A percentile compares a stretch with the other conserved stretches of the same genome.
phyloP scores from a whole-genome alignment of 2,329 filamentous ascomycete genomes.

The Aspergillus spinulosporus region DNA sequence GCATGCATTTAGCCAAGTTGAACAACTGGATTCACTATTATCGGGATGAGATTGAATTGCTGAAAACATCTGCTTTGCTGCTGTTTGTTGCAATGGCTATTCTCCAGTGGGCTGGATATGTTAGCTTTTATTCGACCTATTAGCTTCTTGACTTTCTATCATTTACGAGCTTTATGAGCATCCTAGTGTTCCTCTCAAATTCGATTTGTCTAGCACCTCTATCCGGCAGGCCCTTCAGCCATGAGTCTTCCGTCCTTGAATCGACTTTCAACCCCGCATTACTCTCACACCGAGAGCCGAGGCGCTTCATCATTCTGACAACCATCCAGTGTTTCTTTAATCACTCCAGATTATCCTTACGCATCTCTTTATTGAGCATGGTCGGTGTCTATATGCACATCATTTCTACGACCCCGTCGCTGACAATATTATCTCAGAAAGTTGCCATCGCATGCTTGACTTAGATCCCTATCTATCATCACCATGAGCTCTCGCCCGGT shows the following conservation, averaged over 20 bases:
- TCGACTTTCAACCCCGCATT: constrained; percentile 16
- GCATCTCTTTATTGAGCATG: not conserved
- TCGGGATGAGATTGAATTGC: constrained; percentile 25
- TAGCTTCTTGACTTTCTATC: not conserved
- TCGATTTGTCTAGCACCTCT: not conserved
- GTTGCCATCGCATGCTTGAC: not conserved
- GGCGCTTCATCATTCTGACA: constrained; percentile 6
- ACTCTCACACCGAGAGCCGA: constrained; percentile 20
- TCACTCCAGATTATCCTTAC: too few species aligned
- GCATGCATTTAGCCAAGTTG: constrained; percentile 47
- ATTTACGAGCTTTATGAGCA: not conserved
- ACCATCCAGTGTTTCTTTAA: not conserved
- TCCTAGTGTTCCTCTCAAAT: too few species aligned
- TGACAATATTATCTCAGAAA: not conserved
- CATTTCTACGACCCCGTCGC: too few species aligned
- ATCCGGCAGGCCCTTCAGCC: not conserved
- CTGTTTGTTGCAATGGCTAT: constrained; percentile 23
- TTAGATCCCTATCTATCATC: not conserved
- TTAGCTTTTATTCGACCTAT: constrained; percentile 1
- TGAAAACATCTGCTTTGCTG: constrained; percentile 21
- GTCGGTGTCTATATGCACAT: too few species aligned
- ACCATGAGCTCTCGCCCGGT: constrained; percentile 26
- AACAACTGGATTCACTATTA: constrained; percentile 23
- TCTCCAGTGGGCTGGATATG: constrained; percentile 21
- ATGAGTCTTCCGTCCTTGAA: not conserved